Conservation (phyloP, 2,329 filamentous ascomycete species). For the Fusarium graminum region DNA sequence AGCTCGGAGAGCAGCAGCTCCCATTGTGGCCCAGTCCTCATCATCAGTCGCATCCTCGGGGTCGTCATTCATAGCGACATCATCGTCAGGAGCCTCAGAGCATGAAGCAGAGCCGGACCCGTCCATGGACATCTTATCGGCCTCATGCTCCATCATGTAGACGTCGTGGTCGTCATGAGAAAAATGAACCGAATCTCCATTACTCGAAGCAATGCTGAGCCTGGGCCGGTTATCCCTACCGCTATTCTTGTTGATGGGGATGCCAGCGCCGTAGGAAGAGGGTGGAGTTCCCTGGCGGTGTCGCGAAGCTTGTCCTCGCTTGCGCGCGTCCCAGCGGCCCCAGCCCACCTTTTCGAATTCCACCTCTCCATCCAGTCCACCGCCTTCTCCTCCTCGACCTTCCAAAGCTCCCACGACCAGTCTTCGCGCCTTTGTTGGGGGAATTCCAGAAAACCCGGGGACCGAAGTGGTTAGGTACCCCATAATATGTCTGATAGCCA, state of each 20-base stretch:
- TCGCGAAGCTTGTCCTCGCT: constrained; percentile 72
- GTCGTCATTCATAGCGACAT: constrained; percentile 77
- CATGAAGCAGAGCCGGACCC: constrained; percentile 78
- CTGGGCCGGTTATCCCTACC: constrained; percentile 63
- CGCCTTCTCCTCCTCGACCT: constrained; percentile 75
- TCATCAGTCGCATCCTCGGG: constrained; percentile 91
- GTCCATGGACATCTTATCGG: constrained; percentile 93
- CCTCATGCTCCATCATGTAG: constrained; percentile 84
- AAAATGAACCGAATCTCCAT: constrained; percentile 79
- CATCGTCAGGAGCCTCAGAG: constrained; percentile 78
- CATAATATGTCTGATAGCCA: constrained; percentile 96
- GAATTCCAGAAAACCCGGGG: constrained; percentile 90
- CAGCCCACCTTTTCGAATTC: constrained; percentile 96
- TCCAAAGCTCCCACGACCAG: constrained; percentile 94
- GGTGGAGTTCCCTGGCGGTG: constrained; percentile 59
- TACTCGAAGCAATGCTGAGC: constrained; percentile 68
- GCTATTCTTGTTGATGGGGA: constrained; percentile 66
- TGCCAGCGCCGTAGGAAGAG: constrained; percentile 62
- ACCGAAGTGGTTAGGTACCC: constrained; percentile 93
- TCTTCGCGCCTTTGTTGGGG: constrained; percentile 88
- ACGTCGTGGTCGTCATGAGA: constrained; percentile 75
- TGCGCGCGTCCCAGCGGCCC: constrained; percentile 93
- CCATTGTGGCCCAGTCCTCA: constrained; percentile 94
- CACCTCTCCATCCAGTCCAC: constrained; percentile 76
- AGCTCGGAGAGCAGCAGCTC: constrained; percentile 83